Evolutionary conservation across 495 filamentous ascomycete genomes (phyloP), one percentile per base, ranked within the genome.

Genomic region (Pseudevernia furfuracea): DNA sequence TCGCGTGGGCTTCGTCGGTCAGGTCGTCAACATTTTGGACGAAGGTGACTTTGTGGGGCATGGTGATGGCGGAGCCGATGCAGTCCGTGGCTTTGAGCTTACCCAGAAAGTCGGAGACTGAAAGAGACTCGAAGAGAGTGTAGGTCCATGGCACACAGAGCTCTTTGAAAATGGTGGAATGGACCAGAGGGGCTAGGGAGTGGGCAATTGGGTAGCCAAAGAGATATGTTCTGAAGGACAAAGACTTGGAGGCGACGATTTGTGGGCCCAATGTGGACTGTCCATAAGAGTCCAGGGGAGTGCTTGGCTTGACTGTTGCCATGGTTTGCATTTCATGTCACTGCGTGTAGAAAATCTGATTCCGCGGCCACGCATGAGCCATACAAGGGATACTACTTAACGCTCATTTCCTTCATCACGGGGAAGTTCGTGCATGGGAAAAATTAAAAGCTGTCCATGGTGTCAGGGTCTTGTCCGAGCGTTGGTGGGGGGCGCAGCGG

Each of bases 401-500:
- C 6, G 37, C 37, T 11, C 12, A 39, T 5, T 39, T 9, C 37
- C 5, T 39, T 11, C 37, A 39, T 10, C 37, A 9, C 12, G 12
- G 37, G 0, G 5, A 39, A 39, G 37, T 11, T 10, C 12, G 12
- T n/a, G n/a, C n/a, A n/a, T n/a, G n/a, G n/a, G n/a, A n/a, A n/a
- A n/a, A n/a, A n/a, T n/a, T n/a, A 39, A 6, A 39, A 39, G 9
- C 37, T 39, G 37, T 39, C 37, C 5, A 10, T 14, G 37, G 37
- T 14, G 4, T 10, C 12, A 6, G 2, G 37, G 6, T 39, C 37
- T 39, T 10, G 6, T 39, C 10, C 37, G 10, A 39, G 37, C 37
- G 12, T 39, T 39, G 58, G 49, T 61, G 1, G 58, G 5, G 59
- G 75, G 74, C n/a, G n/a, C n/a, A n/a, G n/a, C n/a, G n/a, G n/a